Conservation (phyloP, 495 filamentous ascomycete species). For the Glarea lozoyensis region DNA sequence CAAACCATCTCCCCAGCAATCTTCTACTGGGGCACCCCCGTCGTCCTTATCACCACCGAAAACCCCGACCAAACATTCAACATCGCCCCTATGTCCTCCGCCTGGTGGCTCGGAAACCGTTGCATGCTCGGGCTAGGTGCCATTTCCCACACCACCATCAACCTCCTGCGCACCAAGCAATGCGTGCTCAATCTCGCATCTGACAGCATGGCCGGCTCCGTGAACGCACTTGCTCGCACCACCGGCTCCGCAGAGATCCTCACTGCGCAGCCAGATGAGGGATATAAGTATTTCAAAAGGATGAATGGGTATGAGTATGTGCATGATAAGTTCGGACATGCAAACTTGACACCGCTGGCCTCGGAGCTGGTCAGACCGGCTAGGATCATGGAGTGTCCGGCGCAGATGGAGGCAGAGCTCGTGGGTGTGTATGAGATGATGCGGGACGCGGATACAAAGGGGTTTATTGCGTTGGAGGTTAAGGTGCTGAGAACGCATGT, state of each 20-base stretch:
- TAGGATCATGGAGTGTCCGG: slow-evolving; percentile 31
- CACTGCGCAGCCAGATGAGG: slow-evolving; percentile 18
- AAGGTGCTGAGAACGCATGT: slow-evolving; percentile 25
- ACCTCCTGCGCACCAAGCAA: slow-evolving; percentile 32
- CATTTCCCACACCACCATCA: slow-evolving; percentile 31
- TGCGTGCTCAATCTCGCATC: slow-evolving; percentile 36
- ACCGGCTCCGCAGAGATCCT: slow-evolving; percentile 27
- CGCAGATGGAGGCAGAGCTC: slow-evolving; percentile 33
- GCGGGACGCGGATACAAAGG: slow-evolving; percentile 22
- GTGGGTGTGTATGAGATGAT: slow-evolving; percentile 24
- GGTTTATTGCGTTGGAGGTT: slow-evolving; percentile 25
- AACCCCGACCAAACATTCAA: slow-evolving; percentile 35
- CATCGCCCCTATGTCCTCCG: slow-evolving; percentile 36
- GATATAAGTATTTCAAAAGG: slow-evolving; percentile 27
- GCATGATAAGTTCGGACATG: slow-evolving; percentile 30
- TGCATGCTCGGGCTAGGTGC: slow-evolving; percentile 34
- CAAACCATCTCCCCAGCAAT: slow-evolving; percentile 35
- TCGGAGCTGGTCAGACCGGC: slow-evolving; percentile 24
- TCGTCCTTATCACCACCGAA: slow-evolving; percentile 32
- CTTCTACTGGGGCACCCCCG: slow-evolving; percentile 37
- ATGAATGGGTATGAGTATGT: slow-evolving; percentile 14
- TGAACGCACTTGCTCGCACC: slow-evolving; percentile 32
- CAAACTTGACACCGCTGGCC: slow-evolving; percentile 25
- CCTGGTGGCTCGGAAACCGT: slow-evolving; percentile 36
- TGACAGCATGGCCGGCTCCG: slow-evolving; percentile 27